Conservation (phyloP, 2,329 filamentous ascomycete genomes). For the Monosporascus sp. region DNA sequence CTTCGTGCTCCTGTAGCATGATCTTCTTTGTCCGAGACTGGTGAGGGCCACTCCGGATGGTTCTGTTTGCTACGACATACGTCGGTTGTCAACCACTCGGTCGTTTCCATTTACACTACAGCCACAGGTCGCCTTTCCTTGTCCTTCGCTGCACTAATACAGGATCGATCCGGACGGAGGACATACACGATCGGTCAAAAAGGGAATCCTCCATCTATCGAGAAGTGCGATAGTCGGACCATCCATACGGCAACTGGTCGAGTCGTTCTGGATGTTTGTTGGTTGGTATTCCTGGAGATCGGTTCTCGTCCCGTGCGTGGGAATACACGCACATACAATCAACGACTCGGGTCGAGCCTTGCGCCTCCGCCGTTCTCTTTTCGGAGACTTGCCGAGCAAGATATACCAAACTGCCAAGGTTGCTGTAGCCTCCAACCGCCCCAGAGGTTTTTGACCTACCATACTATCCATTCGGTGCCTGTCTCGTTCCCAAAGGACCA, state of each 20-base stretch:
- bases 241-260: conserved; percentile 17
- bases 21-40: conserved; percentile 18
- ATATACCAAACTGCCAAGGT: conserved; percentile 24
- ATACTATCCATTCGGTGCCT: conserved; percentile 28
- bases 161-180: conserved; percentile 2
- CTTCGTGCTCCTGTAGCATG: conserved; percentile 20
- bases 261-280: conserved; percentile 21
- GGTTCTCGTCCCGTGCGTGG: conserved; percentile 21
- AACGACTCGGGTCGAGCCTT: conserved; percentile 20
- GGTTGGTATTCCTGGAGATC: conserved; percentile 22
- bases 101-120: conserved; percentile 19
- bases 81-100: conserved; percentile 14
- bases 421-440: conserved; percentile 31
- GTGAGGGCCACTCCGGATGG: conserved; percentile 12
- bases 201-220: conserved; percentile 6
- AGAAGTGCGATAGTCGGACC: conserved; percentile 13
- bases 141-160: conserved; percentile 16
- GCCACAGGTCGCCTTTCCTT: conserved; percentile 12
- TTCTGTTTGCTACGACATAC: conserved; percentile 22
- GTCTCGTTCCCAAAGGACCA: conserved; percentile 27
- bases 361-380: conserved; percentile 24
- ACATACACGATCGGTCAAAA: conserved; percentile 8
- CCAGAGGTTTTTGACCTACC: conserved; percentile 29
- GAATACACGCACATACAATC: conserved; percentile 20
- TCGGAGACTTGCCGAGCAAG: conserved; percentile 24